Evolutionary conservation across 2,329 filamentous ascomycete genomes (phyloP).

Genomic region (Penicillium sp.): DNA sequence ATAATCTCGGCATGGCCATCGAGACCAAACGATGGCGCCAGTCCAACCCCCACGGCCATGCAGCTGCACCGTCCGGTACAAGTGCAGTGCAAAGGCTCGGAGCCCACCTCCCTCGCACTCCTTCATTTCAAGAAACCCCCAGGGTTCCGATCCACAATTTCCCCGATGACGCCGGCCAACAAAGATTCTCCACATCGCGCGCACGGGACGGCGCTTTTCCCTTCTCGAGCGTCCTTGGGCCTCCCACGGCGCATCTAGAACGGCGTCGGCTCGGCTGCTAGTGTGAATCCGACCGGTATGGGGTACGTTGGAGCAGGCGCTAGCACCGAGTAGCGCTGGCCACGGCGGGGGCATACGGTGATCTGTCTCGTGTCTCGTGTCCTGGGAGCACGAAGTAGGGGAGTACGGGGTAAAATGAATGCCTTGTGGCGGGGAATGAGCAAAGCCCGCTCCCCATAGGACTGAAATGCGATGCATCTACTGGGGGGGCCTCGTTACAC

Average conservation of each 20-base stretch:
- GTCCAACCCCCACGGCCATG: not conserved
- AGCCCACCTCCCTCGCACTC: not conserved
- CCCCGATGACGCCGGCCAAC: conserved; percentile 3
- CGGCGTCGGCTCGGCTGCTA: not conserved
- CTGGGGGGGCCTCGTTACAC: no score
- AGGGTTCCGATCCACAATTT: conserved; percentile 3
- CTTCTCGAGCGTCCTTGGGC: not conserved
- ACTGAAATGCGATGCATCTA: no score
- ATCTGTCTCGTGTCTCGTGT: not conserved
- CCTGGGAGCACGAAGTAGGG: not conserved
- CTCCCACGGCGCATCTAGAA: not conserved
- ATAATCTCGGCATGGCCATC: not conserved
- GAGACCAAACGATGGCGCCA: not conserved
- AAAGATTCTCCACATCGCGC: conserved; percentile 11
- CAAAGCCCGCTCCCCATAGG: no score
- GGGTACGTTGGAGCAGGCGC: not conserved
- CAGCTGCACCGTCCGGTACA: not conserved
- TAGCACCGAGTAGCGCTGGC: not conserved
- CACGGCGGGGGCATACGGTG: not conserved
- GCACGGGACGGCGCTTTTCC: conserved; percentile 1
- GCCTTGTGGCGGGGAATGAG: not conserved
- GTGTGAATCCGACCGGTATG: not conserved
- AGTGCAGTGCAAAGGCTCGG: not conserved
- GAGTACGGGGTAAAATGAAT: not conserved
- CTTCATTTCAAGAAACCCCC: not conserved